A percentile compares a stretch with the other conserved stretches of the same genome.
These are phyloP conservation scores for Paxillus involutus DNA, from an alignment of 768 basidiomycete genomes.

Conservation along the genomic window DNA sequence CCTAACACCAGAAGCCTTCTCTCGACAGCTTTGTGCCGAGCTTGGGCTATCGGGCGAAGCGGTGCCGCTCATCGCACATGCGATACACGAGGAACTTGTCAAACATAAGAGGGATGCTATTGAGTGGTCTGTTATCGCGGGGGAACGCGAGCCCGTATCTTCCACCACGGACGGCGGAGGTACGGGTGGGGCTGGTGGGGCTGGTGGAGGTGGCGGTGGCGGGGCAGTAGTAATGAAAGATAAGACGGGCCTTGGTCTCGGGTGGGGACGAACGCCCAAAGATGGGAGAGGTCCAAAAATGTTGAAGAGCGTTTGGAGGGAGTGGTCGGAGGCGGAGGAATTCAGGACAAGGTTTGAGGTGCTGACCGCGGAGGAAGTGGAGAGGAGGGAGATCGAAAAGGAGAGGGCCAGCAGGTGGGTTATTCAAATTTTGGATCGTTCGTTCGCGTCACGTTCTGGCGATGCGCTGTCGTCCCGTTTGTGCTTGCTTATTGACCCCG, in stretches of 20 bases:
- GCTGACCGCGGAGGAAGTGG: constrained; percentile 87
- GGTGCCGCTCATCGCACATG: constrained; percentile 85
- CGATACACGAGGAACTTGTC: constrained; percentile 92
- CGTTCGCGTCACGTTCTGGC: neutral
- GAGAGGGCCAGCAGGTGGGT: constrained; percentile 74
- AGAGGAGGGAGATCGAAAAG: constrained; percentile 83
- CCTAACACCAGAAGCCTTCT: constrained; percentile 86
- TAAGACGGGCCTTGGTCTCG: constrained; percentile 78
- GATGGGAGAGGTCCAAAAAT: constrained; percentile 80
- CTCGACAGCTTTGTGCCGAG: constrained; percentile 76
- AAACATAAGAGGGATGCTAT: constrained; percentile 95
- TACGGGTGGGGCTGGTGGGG: neutral
- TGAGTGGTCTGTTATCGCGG: constrained; percentile 88
- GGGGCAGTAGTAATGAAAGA: constrained; percentile 67
- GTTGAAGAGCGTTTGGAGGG: constrained; percentile 88
- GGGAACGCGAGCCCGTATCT: constrained; percentile 39
- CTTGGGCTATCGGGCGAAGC: constrained; percentile 89
- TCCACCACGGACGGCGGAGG: constrained; percentile 16
- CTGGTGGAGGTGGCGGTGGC: constrained; percentile 16
- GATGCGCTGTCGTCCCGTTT: neutral
- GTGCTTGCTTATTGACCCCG: constrained; percentile 2
- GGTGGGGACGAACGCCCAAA: constrained; percentile 74
- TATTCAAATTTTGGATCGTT: neutral
- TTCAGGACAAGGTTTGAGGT: constrained; percentile 88
- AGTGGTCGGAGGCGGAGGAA: constrained; percentile 91